These are phyloP conservation scores for Microbotryomycetes sp. DNA, from an alignment of 1,284 basidiomycete species.

Conservation along the genomic window DNA sequence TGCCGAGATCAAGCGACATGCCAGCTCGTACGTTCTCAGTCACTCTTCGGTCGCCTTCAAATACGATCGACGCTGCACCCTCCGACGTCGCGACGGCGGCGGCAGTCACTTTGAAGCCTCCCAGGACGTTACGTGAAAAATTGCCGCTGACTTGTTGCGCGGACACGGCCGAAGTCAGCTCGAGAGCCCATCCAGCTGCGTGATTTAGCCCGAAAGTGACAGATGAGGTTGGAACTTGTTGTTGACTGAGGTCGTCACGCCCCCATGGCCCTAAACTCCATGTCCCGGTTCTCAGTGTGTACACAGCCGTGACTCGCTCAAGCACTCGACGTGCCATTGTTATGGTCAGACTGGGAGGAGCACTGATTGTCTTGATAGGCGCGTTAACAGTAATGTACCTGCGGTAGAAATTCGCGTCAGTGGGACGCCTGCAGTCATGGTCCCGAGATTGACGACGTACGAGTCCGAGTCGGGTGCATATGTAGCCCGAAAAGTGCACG, in stretches of 20 bases:
- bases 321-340: constrained; percentile 47
- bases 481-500: constrained; percentile 44
- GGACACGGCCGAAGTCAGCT: constrained; percentile 12
- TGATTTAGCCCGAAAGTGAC: constrained; percentile 27
- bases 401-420: background rate
- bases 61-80: constrained; percentile 38
- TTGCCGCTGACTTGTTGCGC: constrained; percentile 38
- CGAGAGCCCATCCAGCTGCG: constrained; percentile 10
- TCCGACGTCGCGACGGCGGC: constrained; percentile 42
- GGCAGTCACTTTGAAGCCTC: constrained; percentile 46
- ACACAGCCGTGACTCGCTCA: constrained; percentile 43
- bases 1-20: constrained; percentile 39
- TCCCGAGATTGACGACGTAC: constrained; percentile 30
- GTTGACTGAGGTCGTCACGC: background rate
- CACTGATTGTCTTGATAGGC: constrained; percentile 33
- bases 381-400: constrained; percentile 43
- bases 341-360: constrained; percentile 45
- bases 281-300: constrained; percentile 38
- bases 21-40: constrained; percentile 42
- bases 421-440: background rate
- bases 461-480: constrained; percentile 47
- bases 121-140: constrained; percentile 44
- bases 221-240: constrained; percentile 20
- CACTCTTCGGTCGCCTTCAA: constrained; percentile 40
- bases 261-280: constrained; percentile 42